Percentiles rank a stretch among this genome's conserved stretches.
Evolutionary conservation across 345 rosid species (phyloP).

Genomic region (Heritiera fomes): DNA sequence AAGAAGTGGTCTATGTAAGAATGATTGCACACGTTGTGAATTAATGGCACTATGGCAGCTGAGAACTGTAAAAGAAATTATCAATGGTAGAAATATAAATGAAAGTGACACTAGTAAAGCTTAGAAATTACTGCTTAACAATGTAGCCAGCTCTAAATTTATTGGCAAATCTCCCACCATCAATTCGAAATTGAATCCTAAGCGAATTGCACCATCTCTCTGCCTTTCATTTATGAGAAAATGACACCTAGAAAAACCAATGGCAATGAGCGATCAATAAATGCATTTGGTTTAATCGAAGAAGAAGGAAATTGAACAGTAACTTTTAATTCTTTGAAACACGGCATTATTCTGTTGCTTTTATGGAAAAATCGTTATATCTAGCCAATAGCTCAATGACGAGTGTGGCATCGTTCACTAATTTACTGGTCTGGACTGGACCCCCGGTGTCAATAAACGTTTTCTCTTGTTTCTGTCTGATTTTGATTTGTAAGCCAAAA

Average conservation of each 20-base stretch:
- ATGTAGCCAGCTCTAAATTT: neutral
- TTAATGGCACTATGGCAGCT: neutral
- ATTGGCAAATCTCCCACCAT: neutral
- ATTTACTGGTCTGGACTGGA: neutral
- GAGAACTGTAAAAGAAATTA: neutral
- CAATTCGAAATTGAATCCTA: neutral
- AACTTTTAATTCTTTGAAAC: neutral
- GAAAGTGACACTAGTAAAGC: neutral
- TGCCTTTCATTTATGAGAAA: constrained; percentile 16
- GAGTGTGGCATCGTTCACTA: neutral
- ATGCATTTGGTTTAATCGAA: neutral
- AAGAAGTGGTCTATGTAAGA: neutral
- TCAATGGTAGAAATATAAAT: neutral
- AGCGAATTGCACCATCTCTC: neutral
- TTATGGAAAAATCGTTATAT: neutral
- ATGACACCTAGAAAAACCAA: constrained; percentile 1
- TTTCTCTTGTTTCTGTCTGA: neutral
- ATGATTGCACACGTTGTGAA: constrained; percentile 1
- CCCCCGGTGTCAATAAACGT: too few species aligned
- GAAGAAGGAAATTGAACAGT: neutral
- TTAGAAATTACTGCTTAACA: neutral
- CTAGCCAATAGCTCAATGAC: neutral
- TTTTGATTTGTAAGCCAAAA: too few species aligned
- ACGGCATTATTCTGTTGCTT: neutral
- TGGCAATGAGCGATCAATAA: constrained; percentile 12